A percentile compares a stretch with the other conserved stretches of the same genome.
Evolutionary conservation across 768 basidiomycete species (phyloP).

Genomic region (Phylloporus scabripes): DNA sequence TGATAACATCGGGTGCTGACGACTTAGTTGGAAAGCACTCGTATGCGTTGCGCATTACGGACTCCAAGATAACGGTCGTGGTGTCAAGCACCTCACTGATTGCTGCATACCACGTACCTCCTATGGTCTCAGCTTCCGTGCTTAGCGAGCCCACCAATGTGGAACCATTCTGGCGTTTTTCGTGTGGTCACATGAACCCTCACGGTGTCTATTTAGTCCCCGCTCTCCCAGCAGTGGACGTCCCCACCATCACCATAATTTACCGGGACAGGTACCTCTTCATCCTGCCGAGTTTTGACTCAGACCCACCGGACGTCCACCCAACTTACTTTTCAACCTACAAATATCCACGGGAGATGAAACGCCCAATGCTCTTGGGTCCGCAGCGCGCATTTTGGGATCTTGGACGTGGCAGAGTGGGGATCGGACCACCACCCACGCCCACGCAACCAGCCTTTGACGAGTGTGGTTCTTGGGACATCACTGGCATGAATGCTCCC

Average conservation of each 20-base stretch:
- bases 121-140: background rate
- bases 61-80: slow-evolving; percentile 6
- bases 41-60: slow-evolving; percentile 6
- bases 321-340: slow-evolving; percentile 14
- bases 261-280: slow-evolving; percentile 9
- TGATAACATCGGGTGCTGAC: background rate
- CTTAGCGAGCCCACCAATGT: background rate
- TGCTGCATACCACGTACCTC: slow-evolving; percentile 3
- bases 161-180: slow-evolving; percentile 7
- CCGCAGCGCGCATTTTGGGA: slow-evolving; percentile 16
- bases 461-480: slow-evolving; percentile 3
- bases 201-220: slow-evolving; percentile 9
- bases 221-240: slow-evolving; percentile 7
- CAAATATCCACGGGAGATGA: slow-evolving; percentile 3
- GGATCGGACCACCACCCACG: slow-evolving; percentile 1
- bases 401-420: slow-evolving; percentile 5
- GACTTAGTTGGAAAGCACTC: background rate
- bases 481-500: slow-evolving; percentile 1
- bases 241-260: slow-evolving; percentile 6
- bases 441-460: slow-evolving; percentile 4
- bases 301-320: slow-evolving; percentile 4
- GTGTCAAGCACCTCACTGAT: slow-evolving; percentile 2
- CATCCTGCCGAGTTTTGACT: slow-evolving; percentile 7
- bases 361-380: slow-evolving; percentile 3
- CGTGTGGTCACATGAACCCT: slow-evolving; percentile 6